phyloP scores from a whole-genome alignment of 2,329 filamentous ascomycete genomes.

The Ceratocystis colombiana region DNA sequence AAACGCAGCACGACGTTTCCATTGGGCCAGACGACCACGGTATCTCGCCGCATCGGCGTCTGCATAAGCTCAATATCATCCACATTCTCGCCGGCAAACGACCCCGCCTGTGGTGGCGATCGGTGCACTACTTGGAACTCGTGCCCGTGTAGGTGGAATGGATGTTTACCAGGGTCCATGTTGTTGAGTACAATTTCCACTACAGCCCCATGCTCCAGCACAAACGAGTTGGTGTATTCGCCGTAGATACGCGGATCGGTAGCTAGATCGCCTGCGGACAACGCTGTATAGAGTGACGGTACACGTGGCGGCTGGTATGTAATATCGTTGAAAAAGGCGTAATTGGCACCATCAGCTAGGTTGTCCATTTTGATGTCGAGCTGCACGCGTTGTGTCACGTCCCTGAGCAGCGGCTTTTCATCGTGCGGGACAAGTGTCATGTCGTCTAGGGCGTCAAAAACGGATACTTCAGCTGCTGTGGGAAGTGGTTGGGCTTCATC shows the following conservation, averaged over 20 bases:
- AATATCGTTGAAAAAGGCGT: conserved; percentile 64
- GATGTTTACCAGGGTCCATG: conserved; percentile 58
- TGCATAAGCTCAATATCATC: conserved; percentile 41
- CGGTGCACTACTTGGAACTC: conserved; percentile 59
- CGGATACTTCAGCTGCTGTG: conserved; percentile 45
- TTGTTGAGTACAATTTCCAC: conserved; percentile 72
- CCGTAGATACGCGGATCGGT: conserved; percentile 55
- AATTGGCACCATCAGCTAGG: conserved; percentile 49
- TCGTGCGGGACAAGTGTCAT: conserved; percentile 60
- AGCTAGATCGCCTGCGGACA: conserved; percentile 52
- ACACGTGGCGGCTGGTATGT: conserved; percentile 67
- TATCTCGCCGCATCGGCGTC: conserved; percentile 58
- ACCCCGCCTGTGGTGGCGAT: conserved; percentile 47
- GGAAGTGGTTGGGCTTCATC: conserved; percentile 40
- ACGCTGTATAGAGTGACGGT: conserved; percentile 66
- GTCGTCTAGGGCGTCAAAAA: conserved; percentile 60
- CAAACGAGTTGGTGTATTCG: conserved; percentile 52
- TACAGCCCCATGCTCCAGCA: conserved; percentile 57
- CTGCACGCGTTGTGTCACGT: conserved; percentile 53
- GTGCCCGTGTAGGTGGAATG: conserved; percentile 71
- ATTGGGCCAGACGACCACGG: conserved; percentile 52
- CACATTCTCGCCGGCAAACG: conserved; percentile 41
- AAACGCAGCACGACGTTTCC: conserved; percentile 62
- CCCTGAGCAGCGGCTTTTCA: conserved; percentile 46
- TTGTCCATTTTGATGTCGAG: conserved; percentile 55